phyloP scores from a whole-genome alignment of 176 grass and related monocot species.

The Paspalum vaginatum region DNA sequence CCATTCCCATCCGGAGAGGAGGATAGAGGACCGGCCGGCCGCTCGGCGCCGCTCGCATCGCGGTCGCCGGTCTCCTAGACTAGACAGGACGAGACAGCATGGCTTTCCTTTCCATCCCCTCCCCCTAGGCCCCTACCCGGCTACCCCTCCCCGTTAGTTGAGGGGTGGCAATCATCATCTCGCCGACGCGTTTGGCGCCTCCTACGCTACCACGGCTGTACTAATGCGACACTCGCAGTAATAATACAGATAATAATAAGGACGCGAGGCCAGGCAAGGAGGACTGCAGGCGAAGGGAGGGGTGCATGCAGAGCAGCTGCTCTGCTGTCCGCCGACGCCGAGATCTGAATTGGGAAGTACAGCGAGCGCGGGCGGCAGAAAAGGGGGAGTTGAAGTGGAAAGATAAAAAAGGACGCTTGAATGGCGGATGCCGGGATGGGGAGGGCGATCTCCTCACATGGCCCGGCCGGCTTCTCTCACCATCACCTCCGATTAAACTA shows the following conservation, averaged over 20 bases:
- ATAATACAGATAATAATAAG: background rate
- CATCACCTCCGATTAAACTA: slow-evolving; percentile 53
- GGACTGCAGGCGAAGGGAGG: too few relatives aligned
- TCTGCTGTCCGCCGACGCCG: too few relatives aligned
- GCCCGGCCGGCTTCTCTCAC: slow-evolving; percentile 2
- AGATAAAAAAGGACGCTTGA: slow-evolving; percentile 44
- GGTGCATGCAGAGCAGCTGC: too few relatives aligned
- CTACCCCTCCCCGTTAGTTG: slow-evolving; percentile 42
- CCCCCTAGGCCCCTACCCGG: too few relatives aligned
- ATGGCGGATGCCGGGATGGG: slow-evolving; percentile 34
- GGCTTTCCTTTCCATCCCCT: background rate
- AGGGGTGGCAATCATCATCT: slow-evolving; percentile 54
- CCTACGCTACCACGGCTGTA: slow-evolving; percentile 37
- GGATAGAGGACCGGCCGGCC: background rate
- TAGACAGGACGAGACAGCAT: background rate
- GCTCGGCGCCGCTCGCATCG: background rate
- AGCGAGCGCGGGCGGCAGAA: background rate
- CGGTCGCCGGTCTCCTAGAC: slow-evolving; percentile 25
- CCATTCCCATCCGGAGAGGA: background rate
- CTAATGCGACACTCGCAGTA: background rate
- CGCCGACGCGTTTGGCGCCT: slow-evolving; percentile 44
- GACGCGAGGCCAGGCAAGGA: background rate
- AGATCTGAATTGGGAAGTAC: slow-evolving; percentile 35
- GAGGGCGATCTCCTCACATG: slow-evolving; percentile 41
- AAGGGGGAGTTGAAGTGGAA: background rate